Evolutionary conservation across 441 rosid species (phyloP), one percentile per base, ranked within the genome.

Genomic region (Croton laevigatus): DNA sequence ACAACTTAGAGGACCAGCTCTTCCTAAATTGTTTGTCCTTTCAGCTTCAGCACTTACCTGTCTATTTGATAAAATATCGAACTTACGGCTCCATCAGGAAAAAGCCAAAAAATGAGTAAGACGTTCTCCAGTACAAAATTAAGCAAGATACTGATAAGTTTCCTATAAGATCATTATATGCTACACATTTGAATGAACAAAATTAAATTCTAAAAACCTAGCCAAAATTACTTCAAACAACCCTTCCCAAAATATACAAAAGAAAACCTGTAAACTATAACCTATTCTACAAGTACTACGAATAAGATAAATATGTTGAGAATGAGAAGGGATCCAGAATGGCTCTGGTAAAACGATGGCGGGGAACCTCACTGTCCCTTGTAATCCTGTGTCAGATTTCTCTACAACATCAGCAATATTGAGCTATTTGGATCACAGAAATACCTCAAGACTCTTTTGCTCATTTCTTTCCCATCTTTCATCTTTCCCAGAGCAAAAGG

Each of bases 231-330:
- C 44, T 34, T 11, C 1, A 4, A 4, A 13, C 34, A 66, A 42
- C 37, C 57, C 62, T 36, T 60, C 17, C 13, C 60, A 75, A 59
- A 48, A 27, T 59, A 22, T 69, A 44, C 23, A 62, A 40, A 70
- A 14, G 59, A 70, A 69, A 62, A 62, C 51, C 61, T 69, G 37
- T 6, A 8, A 58, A 22, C 20, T 36, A 11, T 10, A 46, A 11
- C 19, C 64, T 72, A 62, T 37, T 34, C 44, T 17, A 66, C 65
- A 61, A 14, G 32, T 19, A 10, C 34, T 69, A 66, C 38, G 68
- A 38, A 27, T 20, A 13, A 8, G 1, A 55, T 4, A 32, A 64
- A 23, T 10, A 23, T 23, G 17, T 55, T 8, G 27, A 23, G 11
- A 55, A 23, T 14, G 1, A 7, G 17, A 55, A 22, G 37, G 61